Evolutionary conservation across 106 monocot genomes (phyloP), one percentile per base, ranked within the genome.

Genomic region (Vanilla planifolia): DNA sequence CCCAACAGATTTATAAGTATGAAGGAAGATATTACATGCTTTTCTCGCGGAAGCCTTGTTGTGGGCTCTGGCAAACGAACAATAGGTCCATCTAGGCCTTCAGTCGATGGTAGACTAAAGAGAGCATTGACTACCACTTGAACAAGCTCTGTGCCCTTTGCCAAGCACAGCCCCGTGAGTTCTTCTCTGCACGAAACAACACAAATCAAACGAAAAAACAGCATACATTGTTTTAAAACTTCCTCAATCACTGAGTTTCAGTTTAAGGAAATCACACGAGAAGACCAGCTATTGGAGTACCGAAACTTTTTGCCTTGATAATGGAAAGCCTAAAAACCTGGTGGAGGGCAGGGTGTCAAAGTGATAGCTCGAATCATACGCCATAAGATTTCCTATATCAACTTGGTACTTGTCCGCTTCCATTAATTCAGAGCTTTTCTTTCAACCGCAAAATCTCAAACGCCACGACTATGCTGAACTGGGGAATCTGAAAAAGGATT

Each of bases 351-450:
- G 15, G 40, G 81, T 66, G 2, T 71, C 50, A 50, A 89, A 89
- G 43, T 67, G 85, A 61, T 93, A 81, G 10, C 66, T 62, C 9
- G 77, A 67, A 55, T 93, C 82, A 74, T 28, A 89, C 0, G 89
- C 88, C 77, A 77, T 74, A 23, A 93, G 85, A 65, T 85, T 88
- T n/a, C 93, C 93, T 51, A 93, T 51, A 59, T 93, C 93, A 2
- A 93, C 45, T 56, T 85, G 81, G 59, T 37, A 76, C 24, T 53
- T 71, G 25, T 29, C 58, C 9, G 43, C 65, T 63, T 71, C 71
- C 66, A 75, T 75, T 17, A 29, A 19, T 20, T 6, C 14, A 6
- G 15, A 30, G 25, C 5, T 50, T 26, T 26, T 45, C 5, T 4
- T 20, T 45, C 16, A 45, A 10, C 42, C 16, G 42, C 6, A 42